Conservation (phyloP, 495 filamentous ascomycete species). For the Cetradonia linearis region DNA sequence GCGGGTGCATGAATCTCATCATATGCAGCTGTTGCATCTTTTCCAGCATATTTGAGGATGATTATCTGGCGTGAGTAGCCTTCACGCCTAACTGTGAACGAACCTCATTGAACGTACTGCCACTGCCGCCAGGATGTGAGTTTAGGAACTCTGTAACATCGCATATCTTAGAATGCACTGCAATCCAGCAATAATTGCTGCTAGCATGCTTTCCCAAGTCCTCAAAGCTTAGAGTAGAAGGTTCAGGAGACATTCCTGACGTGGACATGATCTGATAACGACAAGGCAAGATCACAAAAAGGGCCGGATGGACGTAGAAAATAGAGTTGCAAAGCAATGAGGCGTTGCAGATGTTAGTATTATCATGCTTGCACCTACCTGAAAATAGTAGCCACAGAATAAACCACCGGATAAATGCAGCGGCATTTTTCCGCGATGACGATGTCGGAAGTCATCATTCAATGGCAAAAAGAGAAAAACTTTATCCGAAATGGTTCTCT, state of each 20-base stretch:
- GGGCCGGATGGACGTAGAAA: too few relatives aligned
- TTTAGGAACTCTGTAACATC: constrained; percentile 76
- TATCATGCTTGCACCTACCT: too few relatives aligned
- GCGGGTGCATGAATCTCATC: constrained; percentile 53
- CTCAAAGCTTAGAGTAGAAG: constrained; percentile 48
- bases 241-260: background rate
- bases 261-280: background rate
- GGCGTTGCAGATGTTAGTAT: too few relatives aligned
- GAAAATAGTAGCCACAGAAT: background rate
- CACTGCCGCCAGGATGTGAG: constrained; percentile 63
- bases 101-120: constrained; percentile 11
- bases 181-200: constrained; percentile 68
- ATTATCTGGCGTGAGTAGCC: constrained; percentile 32
- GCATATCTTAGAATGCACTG: constrained; percentile 84
- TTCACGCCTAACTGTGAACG: background rate
- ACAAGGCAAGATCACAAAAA: background rate
- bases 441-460: background rate
- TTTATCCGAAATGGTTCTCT: background rate
- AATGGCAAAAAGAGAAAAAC: background rate
- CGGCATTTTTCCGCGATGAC: constrained; percentile 15
- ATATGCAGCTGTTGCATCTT: constrained; percentile 63
- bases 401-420: background rate
- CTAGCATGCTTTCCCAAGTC: constrained; percentile 72
- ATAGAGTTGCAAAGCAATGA: too few relatives aligned
- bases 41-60: constrained; percentile 59